phyloP scores from a whole-genome alignment of 495 filamentous ascomycete species.

The Parmelia sp. region DNA sequence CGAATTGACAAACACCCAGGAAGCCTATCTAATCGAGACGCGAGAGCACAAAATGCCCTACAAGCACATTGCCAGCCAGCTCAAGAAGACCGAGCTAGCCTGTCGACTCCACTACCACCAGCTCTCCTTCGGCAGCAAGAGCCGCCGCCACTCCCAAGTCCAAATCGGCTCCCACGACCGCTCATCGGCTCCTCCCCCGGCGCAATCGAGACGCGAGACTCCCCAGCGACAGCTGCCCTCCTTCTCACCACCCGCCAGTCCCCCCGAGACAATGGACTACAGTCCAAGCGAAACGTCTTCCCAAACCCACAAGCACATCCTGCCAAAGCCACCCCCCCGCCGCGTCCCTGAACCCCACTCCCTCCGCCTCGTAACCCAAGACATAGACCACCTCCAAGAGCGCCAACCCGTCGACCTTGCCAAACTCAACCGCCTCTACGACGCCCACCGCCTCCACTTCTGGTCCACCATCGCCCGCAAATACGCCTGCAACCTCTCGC shows the following conservation, averaged over 20 bases:
- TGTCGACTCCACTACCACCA: constrained; percentile 82
- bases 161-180: constrained; percentile 46
- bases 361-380: constrained; percentile 40
- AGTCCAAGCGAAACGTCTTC: background rate
- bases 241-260: constrained; percentile 41
- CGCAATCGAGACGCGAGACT: constrained; percentile 23
- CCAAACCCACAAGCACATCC: constrained; percentile 47
- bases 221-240: constrained; percentile 30
- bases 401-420: constrained; percentile 51
- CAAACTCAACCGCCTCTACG: constrained; percentile 62
- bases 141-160: constrained; percentile 60
- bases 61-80: constrained; percentile 76
- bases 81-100: constrained; percentile 81
- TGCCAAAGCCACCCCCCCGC: constrained; percentile 50
- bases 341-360: constrained; percentile 20
- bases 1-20: constrained; percentile 40
- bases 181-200: constrained; percentile 25
- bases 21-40: constrained; percentile 78
- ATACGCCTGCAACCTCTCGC: constrained; percentile 59
- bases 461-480: constrained; percentile 65
- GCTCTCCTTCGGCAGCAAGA: constrained; percentile 71
- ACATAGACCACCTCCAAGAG: constrained; percentile 40
- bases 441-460: constrained; percentile 60
- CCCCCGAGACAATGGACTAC: constrained; percentile 36
- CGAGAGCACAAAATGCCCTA: constrained; percentile 82